phyloP scores from a whole-genome alignment of 2,329 filamentous ascomycete species.

The Emmonsiellopsis sp. region DNA sequence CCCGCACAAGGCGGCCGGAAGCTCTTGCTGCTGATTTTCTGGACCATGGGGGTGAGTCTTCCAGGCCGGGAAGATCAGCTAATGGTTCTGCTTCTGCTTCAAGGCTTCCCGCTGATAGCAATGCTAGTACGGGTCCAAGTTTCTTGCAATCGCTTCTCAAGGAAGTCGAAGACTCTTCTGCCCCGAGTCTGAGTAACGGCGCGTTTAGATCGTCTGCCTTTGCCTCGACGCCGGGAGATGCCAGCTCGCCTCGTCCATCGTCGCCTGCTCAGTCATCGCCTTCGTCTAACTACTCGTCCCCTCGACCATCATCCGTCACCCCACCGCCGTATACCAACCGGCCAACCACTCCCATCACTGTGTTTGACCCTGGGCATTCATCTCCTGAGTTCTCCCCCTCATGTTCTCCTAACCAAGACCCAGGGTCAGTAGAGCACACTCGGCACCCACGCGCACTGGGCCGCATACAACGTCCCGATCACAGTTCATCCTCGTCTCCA shows the following conservation, averaged over 20 bases:
- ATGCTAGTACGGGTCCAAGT: slow-evolving; percentile 51
- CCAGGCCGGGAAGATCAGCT: slow-evolving; percentile 23
- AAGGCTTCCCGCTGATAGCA: slow-evolving; percentile 6
- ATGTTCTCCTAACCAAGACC: slow-evolving; percentile 35
- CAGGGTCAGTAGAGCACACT: slow-evolving; percentile 4
- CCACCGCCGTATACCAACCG: slow-evolving; percentile 61
- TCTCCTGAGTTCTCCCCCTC: slow-evolving; percentile 65
- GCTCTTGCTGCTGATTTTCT: slow-evolving; percentile 36
- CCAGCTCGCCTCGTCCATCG: slow-evolving; percentile 18
- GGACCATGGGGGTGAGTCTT: slow-evolving; percentile 25
- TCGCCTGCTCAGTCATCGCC: slow-evolving; percentile 36
- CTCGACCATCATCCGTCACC: slow-evolving; percentile 56
- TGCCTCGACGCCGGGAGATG: slow-evolving; percentile 26
- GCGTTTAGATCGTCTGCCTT: slow-evolving; percentile 23
- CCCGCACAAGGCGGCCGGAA: slow-evolving; percentile 62
- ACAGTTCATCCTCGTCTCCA: slow-evolving; percentile 34
- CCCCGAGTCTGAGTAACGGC: slow-evolving; percentile 20
- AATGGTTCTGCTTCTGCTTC: slow-evolving; percentile 16
- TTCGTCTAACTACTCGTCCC: slow-evolving; percentile 52
- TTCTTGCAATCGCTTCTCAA: slow-evolving; percentile 80
- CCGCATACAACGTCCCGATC: slow-evolving; percentile 8
- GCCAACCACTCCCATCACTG: slow-evolving; percentile 59
- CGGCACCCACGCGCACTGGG: slow-evolving; percentile 10
- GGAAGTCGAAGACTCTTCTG: slow-evolving; percentile 61
- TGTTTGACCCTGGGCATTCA: slow-evolving; percentile 64